Evolutionary conservation across 2,329 filamentous ascomycete species (phyloP), one percentile per base, ranked within the genome.

Genomic region (Tolypocladium nubicola): DNA sequence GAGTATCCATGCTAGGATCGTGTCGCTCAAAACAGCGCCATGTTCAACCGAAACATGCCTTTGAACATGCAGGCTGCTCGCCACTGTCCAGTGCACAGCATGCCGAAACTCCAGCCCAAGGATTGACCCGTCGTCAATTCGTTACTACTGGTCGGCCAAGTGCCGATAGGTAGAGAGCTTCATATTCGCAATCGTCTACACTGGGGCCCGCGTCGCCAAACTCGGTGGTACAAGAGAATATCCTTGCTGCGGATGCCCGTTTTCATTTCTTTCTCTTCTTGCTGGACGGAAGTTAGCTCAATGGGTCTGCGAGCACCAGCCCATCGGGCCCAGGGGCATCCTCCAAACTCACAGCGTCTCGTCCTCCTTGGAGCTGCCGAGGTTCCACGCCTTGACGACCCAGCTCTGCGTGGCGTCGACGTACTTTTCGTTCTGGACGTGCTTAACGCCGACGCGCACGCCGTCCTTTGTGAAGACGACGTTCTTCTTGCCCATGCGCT

Each of bases 381-480:
- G 66, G 64, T 86, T 85, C 83, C 83, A 87, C 1, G 83, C 83
- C 72, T 85, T 86, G 58, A 86, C 83, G 56, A 86, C 72, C 72
- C 79, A 83, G 62, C 78, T 83, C 74, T 92, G 88, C 21, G 88
- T 90, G 65, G 77, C 78, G 64, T 91, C 88, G 65, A 89, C 82
- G 68, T 90, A 89, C 53, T 80, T 82, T 73, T 91, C 88, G 56
- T 81, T 79, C 62, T 80, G 79, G 54, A 87, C 71, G 60, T 89
- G 79, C 72, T 86, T 87, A 60, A 92, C 80, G 53, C 85, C 85
- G 50, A 92, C 86, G 59, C 82, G 81, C 60, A 89, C 73, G 57
- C 88, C 88, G 57, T 90, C 88, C 69, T 88, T 89, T 43, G 85
- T 86, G 71, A 90, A 88, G 45, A 84, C 77, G 57, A 92, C 81